Percentiles rank a stretch among this genome's conserved stretches.
Conservation (phyloP, 371 early-diverging fungal species). For the Syncephalastrum sp. region DNA sequence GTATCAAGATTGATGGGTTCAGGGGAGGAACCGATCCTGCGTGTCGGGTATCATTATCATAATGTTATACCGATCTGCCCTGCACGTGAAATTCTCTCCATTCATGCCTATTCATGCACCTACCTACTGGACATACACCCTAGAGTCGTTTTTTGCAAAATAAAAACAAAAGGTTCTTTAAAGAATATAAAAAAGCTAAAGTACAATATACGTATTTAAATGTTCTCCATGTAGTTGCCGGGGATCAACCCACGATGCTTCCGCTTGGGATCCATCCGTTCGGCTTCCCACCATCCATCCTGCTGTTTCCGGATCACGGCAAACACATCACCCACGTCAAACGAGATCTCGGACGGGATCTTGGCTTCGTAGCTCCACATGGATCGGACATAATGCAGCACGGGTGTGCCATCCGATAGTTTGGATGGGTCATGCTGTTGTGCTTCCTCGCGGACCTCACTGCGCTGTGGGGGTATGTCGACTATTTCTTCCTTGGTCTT, state of each 20-base stretch:
- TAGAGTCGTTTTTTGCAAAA: too few relatives aligned
- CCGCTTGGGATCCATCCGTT: conserved; percentile 13
- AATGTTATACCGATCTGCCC: too few relatives aligned
- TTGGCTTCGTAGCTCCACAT: conserved; percentile 30
- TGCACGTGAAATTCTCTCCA: too few relatives aligned
- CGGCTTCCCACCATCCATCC: conserved; percentile 36
- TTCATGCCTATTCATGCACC: too few relatives aligned
- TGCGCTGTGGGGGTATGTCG: neutral
- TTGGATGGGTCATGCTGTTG: conserved; percentile 3
- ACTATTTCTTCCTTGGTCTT: neutral
- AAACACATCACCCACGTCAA: conserved; percentile 23
- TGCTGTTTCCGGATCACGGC: conserved; percentile 25
- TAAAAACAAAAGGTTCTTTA: too few relatives aligned
- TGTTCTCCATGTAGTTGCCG: conserved; percentile 27
- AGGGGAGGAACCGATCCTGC: too few relatives aligned
- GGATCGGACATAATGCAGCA: conserved; percentile 14
- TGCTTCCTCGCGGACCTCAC: neutral
- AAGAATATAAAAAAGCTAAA: neutral
- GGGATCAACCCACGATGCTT: conserved; percentile 27
- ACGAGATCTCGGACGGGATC: conserved; percentile 13
- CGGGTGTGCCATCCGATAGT: conserved; percentile 5
- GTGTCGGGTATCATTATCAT: too few relatives aligned
- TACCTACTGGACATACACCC: too few relatives aligned
- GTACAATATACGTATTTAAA: conserved; percentile 3
- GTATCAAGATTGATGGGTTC: too few relatives aligned